Percentiles rank a stretch among this genome's conserved stretches.
phyloP scores from a whole-genome alignment of 768 basidiomycete species.

The Agaricus subrufescens region DNA sequence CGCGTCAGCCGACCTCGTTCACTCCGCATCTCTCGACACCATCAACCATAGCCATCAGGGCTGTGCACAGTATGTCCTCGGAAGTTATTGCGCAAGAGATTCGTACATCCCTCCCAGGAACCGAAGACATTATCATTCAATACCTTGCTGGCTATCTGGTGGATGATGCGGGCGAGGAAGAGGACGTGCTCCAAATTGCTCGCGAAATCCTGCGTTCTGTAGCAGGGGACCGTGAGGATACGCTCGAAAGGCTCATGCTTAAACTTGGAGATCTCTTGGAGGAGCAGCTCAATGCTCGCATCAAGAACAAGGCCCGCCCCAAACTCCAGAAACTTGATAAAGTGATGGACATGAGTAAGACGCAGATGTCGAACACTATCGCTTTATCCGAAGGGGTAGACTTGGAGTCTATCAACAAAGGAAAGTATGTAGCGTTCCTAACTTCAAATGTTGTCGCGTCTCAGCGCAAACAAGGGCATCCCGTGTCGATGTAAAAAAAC shows the following conservation, averaged over 20 bases:
- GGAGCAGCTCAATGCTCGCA: constrained; percentile 55
- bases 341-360: constrained; percentile 85
- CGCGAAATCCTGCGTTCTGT: constrained; percentile 75
- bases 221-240: constrained; percentile 52
- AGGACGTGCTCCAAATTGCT: constrained; percentile 77
- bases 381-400: constrained; percentile 81
- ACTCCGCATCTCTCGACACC: constrained; percentile 1
- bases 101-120: constrained; percentile 60
- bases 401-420: constrained; percentile 89
- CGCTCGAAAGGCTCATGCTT: constrained; percentile 63
- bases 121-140: constrained; percentile 82
- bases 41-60: neutral
- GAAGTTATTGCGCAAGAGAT: constrained; percentile 80
- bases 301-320: constrained; percentile 55
- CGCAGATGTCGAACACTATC: constrained; percentile 75
- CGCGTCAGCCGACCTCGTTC: neutral
- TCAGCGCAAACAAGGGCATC: constrained; percentile 49
- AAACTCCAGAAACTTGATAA: constrained; percentile 76
- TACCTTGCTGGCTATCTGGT: constrained; percentile 86
- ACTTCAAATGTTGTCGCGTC: constrained; percentile 11
- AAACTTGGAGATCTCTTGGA: constrained; percentile 59
- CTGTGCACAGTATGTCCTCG: constrained; percentile 46
- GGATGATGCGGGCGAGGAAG: constrained; percentile 86
- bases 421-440: constrained; percentile 54
- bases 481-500: constrained; percentile 90